Base-by-base conservation (phyloP, 139 green algal genomes). In the Ostreobium quekettii region DNA sequence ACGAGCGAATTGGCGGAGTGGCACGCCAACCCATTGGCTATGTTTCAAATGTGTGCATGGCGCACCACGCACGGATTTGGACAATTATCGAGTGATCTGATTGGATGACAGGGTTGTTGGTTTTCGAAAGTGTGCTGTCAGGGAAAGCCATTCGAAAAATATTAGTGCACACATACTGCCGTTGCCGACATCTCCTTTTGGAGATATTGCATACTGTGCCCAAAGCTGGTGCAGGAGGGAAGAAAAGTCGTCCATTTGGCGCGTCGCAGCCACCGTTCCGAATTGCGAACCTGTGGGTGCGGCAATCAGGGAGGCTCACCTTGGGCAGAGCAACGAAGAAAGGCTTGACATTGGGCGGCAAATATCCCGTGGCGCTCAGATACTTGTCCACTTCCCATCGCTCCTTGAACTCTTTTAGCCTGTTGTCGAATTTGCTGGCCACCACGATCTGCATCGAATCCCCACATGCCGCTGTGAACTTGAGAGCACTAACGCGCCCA, bases 271-370 rank as follows among this genome's bases (percentile, higher is more conserved):
- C 42, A 53, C 11, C 42, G 7, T 30, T n/a, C 53, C 19, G 53
- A n/a, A 62, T 36, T 62, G 53, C 53, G 32, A 22, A n/a, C 60
- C 31, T 28, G 31, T 26, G 15, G 60, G 35, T 67, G 31, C 48
- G 31, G 11, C 48, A 64, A 47, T 33, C 22, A n/a, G n/a, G n/a
- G 15, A 35, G 29, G n/a, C 35, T 26, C 62, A 87, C 85, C 80
- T 97, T 97, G 5, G 91, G 91, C 65, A 97, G 79, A 1, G 91
- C 91, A 30, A 97, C 85, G 66, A 97, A 97, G 74, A 96, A 97
- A 26, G 91, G 91, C 71, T 83, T 85, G 7, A 93, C 85, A 19
- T 84, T 86, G 22, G 80, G 61, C 6, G 85, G 85, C 60, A 97
- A 83, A 75, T 96, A 96, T 3, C 91, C 91, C 0, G 79, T 85